Percentiles rank a stretch among this genome's conserved stretches.
These are phyloP conservation scores for Phyllosticta capitalensis DNA, from an alignment of 2,329 filamentous ascomycete genomes.

Conservation along the genomic window DNA sequence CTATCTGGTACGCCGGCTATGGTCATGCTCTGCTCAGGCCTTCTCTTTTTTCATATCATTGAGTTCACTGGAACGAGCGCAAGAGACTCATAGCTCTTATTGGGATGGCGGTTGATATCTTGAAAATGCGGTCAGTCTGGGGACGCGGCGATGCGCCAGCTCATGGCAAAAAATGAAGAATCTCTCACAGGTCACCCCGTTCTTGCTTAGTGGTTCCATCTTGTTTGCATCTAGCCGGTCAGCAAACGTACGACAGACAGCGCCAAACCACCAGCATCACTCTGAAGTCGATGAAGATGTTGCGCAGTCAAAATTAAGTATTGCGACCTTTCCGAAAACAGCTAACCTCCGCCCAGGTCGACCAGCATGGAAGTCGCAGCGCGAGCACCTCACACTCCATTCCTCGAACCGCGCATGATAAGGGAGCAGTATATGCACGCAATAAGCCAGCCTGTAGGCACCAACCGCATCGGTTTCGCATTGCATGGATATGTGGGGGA, in stretches of 20 bases:
- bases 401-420: not conserved
- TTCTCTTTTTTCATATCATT: not conserved
- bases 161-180: not conserved
- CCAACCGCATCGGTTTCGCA: not conserved
- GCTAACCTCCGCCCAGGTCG: not conserved
- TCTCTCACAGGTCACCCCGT: not conserved
- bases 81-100: not conserved
- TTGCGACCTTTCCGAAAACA: not conserved
- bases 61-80: not conserved
- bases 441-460: not conserved
- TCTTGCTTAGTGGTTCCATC: not conserved
- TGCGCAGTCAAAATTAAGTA: not conserved
- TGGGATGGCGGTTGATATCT: not conserved
- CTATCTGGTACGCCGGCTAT: not conserved
- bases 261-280: no score
- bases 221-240: not conserved
- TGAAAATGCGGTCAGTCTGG: not conserved
- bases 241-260: no score
- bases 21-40: not conserved
- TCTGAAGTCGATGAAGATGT: not conserved
- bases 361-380: not conserved
- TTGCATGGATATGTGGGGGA: not conserved
- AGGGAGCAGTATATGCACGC: not conserved
- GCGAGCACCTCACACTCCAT: not conserved
- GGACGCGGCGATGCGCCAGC: not conserved